A percentile compares a stretch with the other conserved stretches of the same genome.
Conservation (phyloP, 2,329 filamentous ascomycete genomes). For the Thelonectria rubi region DNA sequence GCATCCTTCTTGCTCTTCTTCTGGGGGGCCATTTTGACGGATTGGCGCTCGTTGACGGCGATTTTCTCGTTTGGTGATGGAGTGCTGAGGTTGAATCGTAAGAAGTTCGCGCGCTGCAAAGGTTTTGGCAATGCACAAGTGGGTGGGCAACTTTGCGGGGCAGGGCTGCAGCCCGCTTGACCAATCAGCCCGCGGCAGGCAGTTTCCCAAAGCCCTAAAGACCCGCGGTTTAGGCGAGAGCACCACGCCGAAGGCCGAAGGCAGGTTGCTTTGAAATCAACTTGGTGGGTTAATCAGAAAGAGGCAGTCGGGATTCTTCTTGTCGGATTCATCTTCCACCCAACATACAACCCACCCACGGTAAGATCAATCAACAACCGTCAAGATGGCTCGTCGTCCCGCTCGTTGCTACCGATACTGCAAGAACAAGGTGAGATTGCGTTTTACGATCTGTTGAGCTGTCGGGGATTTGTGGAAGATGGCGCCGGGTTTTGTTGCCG, state of each 20-base stretch:
- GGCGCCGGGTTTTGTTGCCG: neutral
- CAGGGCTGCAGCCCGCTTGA: constrained; percentile 27
- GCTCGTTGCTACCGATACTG: constrained; percentile 99
- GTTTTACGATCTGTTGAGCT: constrained; percentile 23
- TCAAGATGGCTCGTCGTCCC: constrained; percentile 99
- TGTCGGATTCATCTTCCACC: constrained; percentile 44
- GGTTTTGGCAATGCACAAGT: constrained; percentile 36
- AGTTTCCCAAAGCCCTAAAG: constrained; percentile 49
- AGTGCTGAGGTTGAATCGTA: constrained; percentile 38
- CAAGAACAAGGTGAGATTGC: constrained; percentile 96
- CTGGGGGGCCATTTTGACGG: constrained; percentile 69
- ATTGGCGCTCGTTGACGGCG: constrained; percentile 48
- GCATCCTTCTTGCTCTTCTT: constrained; percentile 90
- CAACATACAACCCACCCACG: constrained; percentile 50
- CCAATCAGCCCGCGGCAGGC: constrained; percentile 42
- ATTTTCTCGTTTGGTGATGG: constrained; percentile 47
- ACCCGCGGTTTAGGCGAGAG: constrained; percentile 50
- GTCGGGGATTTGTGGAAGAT: constrained; percentile 23
- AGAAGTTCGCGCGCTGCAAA: constrained; percentile 40
- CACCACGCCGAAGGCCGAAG: constrained; percentile 45
- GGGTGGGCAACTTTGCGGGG: constrained; percentile 34
- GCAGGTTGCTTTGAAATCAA: constrained; percentile 68
- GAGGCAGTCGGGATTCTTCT: constrained; percentile 42
- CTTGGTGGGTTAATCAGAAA: constrained; percentile 44
- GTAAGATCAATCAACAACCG: constrained; percentile 61